Conservation (phyloP, 83 land plant species). For the Larix sibirica region DNA sequence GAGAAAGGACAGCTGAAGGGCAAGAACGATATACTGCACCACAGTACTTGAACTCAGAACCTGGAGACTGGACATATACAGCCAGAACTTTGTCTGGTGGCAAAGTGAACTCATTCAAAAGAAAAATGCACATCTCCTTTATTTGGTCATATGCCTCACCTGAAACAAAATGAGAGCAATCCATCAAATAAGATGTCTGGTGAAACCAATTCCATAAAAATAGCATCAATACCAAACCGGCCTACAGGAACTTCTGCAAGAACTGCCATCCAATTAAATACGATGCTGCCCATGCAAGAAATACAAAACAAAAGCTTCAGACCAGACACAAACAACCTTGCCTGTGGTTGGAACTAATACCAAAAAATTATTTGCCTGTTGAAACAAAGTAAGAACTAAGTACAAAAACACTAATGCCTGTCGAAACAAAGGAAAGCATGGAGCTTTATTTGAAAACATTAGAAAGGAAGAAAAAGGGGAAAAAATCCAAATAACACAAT, state of each 20-base stretch:
- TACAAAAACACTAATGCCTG: too few relatives aligned
- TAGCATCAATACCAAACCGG: too few relatives aligned
- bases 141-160: conserved; percentile 84
- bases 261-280: too few relatives aligned
- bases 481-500: too few relatives aligned
- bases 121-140: conserved; percentile 87
- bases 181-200: not conserved
- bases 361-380: too few relatives aligned
- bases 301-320: not conserved
- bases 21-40: conserved; percentile 86
- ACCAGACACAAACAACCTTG: not conserved
- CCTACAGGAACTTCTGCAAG: too few relatives aligned
- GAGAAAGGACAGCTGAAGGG: conserved; percentile 91
- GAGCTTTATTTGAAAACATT: too few relatives aligned
- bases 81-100: conserved; percentile 92
- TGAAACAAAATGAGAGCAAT: conserved; percentile 18
- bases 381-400: too few relatives aligned
- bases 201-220: not conserved
- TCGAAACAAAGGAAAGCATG: too few relatives aligned
- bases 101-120: conserved; percentile 72
- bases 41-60: conserved; percentile 78
- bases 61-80: conserved; percentile 87
- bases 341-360: too few relatives aligned
- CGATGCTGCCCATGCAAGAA: not conserved
- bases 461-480: too few relatives aligned